Base-by-base conservation (phyloP, 495 filamentous ascomycete genomes). In the Penicillium bovifimosum region DNA sequence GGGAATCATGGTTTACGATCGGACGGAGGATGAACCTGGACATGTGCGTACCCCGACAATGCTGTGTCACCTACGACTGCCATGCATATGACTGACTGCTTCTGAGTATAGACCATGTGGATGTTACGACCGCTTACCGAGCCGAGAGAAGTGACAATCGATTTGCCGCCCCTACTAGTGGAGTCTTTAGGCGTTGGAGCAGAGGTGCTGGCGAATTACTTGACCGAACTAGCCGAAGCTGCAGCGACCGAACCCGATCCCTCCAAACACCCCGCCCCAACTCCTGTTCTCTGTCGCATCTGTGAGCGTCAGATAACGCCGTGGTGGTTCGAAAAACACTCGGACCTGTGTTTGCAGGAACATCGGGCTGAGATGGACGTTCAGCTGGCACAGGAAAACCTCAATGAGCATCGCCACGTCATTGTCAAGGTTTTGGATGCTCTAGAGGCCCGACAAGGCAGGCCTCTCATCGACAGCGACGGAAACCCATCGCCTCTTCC, bases 261-360 rank as follows among this genome's bases (percentile, higher is more conserved):
- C 16, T 82, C 76, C 36, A 82, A 86, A 58, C 85, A 90, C 65
- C 85, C 90, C n/a, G 89, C 90, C 7, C 95, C 93, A 2, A 81
- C 84, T 6, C 90, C 91, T 1, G 86, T 97, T 8, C 80, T 98
- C 24, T 98, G 93, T 68, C 89, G 93, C 33, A 97, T 98, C 53
- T 98, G 93, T 62, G 93, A 98, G 64, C 88, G 95, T 40, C 89
- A 96, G 54, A 96, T 98, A 36, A 88, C 88, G n/a, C 90, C 93
- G 13, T 98, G 93, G 93, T 97, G 93, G 95, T 98, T 98, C 60
- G 91, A 96, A 69, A 97, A 96, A 68, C 93, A 98, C 63, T 95
- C 93, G 0, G 93, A 98, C 55, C 79, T 96, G 9, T 98, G 93
- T 64, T 75, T 96, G 47, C 90, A 96, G 65, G 93, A 98, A 65